Evolutionary conservation across 2,329 filamentous ascomycete genomes (phyloP), one percentile per base, ranked within the genome.

Genomic region (Alternaria infectoria): DNA sequence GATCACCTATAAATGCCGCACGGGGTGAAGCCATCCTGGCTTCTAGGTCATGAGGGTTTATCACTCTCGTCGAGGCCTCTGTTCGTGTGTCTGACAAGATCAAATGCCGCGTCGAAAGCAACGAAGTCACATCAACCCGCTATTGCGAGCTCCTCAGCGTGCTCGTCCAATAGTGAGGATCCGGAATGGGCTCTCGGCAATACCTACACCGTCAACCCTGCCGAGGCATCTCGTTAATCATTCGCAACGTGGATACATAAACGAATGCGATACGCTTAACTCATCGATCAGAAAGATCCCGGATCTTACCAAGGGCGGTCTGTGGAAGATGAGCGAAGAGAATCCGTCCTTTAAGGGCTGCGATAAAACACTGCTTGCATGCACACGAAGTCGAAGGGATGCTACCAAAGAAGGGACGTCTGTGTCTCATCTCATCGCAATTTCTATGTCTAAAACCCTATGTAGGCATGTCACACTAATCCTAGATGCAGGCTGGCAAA

Each of bases 11-110:
- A 19, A 30, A 12, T 32, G 12, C 30, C 28, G 50, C 49, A 30
- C 40, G 10, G 40, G 26, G 40, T 26, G 11, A 52, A 46, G 45
- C 46, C 45, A 46, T 36, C 51, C 15, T 59, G 46, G 51, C 61
- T 44, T 56, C 32, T 19, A 21, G 26, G 51, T 58, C 51, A 51
- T 7, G 12, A 54, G 51, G 57, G 40, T 63, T 71, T 5, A 17
- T 72, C 28, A 68, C 66, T 17, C 61, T 71, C 9, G 62, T 74
- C 28, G 63, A 69, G 32, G 61, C 71, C 9, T 72, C 69, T 17
- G 52, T 65, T 8, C 57, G 67, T 40, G 66, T 72, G 4, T 26
- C n/a, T 28, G 8, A 12, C 43, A 30, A 50, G 13, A 28, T 32
- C 44, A 7, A 17, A 50, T 28, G 43, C 28, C 15, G 54, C 54